Percentiles rank a stretch among this genome's conserved stretches.
phyloP scores from a whole-genome alignment of 2,329 filamentous ascomycete genomes.

The Arachnomyces sp. region DNA sequence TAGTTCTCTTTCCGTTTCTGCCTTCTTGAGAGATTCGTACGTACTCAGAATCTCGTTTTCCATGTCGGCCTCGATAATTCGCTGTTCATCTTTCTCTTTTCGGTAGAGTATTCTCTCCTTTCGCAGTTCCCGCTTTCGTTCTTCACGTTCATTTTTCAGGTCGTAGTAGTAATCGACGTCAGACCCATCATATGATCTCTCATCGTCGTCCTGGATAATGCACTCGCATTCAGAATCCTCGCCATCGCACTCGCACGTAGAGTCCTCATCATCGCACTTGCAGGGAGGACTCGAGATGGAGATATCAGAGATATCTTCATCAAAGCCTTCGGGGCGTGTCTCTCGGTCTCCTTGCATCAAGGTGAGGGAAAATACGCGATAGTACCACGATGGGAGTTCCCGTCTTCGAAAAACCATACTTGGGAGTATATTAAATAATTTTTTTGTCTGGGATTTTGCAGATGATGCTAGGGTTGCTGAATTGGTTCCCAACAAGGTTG shows the following conservation, averaged over 20 bases:
- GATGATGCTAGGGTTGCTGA: no score
- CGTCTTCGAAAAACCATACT: background rate
- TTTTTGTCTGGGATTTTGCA: no score
- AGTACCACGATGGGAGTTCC: slow-evolving; percentile 4
- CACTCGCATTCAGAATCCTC: background rate
- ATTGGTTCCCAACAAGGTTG: no score
- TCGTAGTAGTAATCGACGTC: slow-evolving; percentile 5
- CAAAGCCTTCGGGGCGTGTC: slow-evolving; percentile 1
- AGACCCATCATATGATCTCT: background rate
- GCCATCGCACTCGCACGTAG: background rate
- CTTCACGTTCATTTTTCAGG: slow-evolving; percentile 1
- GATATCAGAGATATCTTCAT: slow-evolving; percentile 6
- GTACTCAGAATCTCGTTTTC: background rate
- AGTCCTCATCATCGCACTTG: background rate
- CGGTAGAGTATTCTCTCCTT: background rate
- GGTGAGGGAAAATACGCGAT: slow-evolving; percentile 2
- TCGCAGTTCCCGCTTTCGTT: background rate
- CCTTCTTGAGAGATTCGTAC: slow-evolving; percentile 5
- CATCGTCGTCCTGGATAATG: background rate
- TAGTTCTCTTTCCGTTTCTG: background rate
- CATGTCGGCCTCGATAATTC: background rate
- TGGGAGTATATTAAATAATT: no score
- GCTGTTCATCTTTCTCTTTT: background rate
- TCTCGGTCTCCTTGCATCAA: slow-evolving; percentile 4
- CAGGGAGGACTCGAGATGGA: background rate